Base-by-base conservation (phyloP, 1,284 basidiomycete genomes). In the Ceratobasidium sp. region DNA sequence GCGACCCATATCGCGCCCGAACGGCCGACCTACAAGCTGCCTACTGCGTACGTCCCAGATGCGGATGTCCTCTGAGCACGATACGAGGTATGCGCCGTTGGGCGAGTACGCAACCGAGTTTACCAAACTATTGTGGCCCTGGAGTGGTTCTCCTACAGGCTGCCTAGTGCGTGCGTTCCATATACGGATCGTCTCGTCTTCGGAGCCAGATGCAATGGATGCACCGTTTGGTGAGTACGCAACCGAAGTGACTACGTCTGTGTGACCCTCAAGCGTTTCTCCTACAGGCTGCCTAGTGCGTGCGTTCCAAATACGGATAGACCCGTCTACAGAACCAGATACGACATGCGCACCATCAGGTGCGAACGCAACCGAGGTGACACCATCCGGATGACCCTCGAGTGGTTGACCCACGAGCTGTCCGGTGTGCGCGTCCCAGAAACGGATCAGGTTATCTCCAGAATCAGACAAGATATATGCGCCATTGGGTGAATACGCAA, bases 311-410 rank as follows among this genome's bases (percentile, higher is more conserved):
- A 79, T 30, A 41, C 76, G 50, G 50, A 71, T 46, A 12, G 55
- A 64, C 3, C 35, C 5, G 60, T 78, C 76, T 16, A 41, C 23
- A 6, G 75, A 77, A 10, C 55, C 77, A 30, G 78, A 79, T 1
- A 44, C 67, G 27, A 79, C 35, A 48, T 60, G 44, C 16, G 82
- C 80, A 50, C 85, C 86, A 78, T 87, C 85, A n/a, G 83, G 82
- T 23, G 83, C 84, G 64, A 87, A 82, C 48, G 84, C 84, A 62
- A 87, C 84, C 30, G 82, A 83, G 2, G 81, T 82, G 10, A 87
- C 85, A 7, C 62, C 27, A 33, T 55, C 44, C 3, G 38, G 65
- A 38, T 77, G 76, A 6, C 75, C 78, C 48, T 70, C 75, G 10
- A 65, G 16, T 20, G 52, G 64, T 16, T 33, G 30, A 10, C 46